Evolutionary conservation across 2,329 filamentous ascomycete species (phyloP).

Genomic region (Colletotrichum karsti): DNA sequence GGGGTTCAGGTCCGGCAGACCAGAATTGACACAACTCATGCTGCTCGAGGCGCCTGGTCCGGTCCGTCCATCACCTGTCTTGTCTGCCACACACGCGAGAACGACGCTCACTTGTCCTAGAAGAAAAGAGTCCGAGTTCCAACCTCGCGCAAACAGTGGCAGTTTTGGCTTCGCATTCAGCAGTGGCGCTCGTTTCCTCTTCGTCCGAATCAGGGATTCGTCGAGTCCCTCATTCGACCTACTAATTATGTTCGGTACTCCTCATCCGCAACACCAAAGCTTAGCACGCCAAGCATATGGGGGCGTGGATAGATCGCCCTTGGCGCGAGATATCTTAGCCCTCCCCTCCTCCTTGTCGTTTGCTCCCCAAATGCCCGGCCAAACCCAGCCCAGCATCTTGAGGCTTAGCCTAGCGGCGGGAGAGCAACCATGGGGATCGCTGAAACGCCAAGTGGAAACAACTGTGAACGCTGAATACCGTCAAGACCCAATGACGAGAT

Average conservation of each 20-base stretch:
- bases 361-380: neutral
- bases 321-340: constrained; percentile 8
- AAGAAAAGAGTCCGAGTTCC: constrained; percentile 1
- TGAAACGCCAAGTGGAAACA: constrained; percentile 29
- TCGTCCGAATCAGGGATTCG: constrained; percentile 8
- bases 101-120: neutral
- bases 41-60: neutral
- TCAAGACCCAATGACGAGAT: neutral
- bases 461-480: neutral
- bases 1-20: neutral
- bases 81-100: neutral
- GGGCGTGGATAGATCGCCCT: constrained; percentile 17
- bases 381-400: neutral
- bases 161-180: constrained; percentile 16
- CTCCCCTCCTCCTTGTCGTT: neutral
- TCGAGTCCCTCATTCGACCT: neutral
- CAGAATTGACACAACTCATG: neutral
- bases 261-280: constrained; percentile 19
- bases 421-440: constrained; percentile 17
- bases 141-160: constrained; percentile 19
- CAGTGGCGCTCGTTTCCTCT: constrained; percentile 20
- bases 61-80: neutral
- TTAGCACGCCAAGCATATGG: constrained; percentile 15
- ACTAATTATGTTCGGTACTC: constrained; percentile 11
- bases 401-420: constrained; percentile 16